phyloP scores from a whole-genome alignment of 225 moss, liverwort and hornwort species.

The Neckera pumila region DNA sequence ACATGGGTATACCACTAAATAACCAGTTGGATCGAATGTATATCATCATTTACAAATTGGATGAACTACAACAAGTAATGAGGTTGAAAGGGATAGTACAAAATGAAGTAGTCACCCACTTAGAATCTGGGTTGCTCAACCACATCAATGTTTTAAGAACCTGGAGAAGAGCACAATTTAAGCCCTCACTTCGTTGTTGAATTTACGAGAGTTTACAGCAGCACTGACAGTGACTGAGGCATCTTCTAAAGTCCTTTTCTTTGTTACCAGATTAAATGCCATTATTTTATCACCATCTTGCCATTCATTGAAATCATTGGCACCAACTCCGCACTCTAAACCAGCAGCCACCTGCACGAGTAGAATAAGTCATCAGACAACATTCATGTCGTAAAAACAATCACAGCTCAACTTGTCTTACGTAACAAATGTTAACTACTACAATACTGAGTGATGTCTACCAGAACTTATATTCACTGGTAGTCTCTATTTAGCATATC shows the following conservation, averaged over 20 bases:
- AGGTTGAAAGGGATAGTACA: constrained; percentile 15
- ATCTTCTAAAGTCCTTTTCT: constrained; percentile 89
- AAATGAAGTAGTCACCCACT: not conserved
- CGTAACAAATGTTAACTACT: not conserved
- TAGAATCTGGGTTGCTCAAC: not conserved
- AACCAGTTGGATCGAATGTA: constrained; percentile 5
- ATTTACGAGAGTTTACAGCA: constrained; percentile 27
- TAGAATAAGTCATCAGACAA: not conserved
- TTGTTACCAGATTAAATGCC: constrained; percentile 68
- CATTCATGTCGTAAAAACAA: not conserved
- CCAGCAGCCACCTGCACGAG: constrained; percentile 70
- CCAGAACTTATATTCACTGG: not conserved
- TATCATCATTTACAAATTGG: constrained; percentile 40
- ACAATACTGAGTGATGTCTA: not conserved
- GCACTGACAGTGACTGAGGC: constrained; percentile 56
- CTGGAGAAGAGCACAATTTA: not conserved
- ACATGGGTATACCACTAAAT: not conserved
- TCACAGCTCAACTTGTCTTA: not conserved
- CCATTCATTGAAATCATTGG: constrained; percentile 72
- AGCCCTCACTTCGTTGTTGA: constrained; percentile 15
- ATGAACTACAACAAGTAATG: constrained; percentile 8
- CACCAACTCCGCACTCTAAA: constrained; percentile 86
- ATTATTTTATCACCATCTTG: constrained; percentile 75
- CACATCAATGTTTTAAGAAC: not conserved
- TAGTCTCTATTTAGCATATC: not conserved